phyloP scores from a whole-genome alignment of 768 basidiomycete species.

The Galerina sulciceps region DNA sequence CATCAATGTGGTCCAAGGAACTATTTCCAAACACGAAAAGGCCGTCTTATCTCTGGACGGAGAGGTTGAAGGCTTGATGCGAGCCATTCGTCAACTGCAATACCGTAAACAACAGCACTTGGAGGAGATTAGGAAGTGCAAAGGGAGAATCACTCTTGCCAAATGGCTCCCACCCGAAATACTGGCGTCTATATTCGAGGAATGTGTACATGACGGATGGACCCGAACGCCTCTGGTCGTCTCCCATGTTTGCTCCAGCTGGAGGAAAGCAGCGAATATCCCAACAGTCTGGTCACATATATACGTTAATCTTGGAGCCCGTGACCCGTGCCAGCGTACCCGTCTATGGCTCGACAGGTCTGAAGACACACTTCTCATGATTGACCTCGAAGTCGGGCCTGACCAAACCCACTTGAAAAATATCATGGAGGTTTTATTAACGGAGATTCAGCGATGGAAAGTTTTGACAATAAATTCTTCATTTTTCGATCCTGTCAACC shows the following conservation, averaged over 20 bases:
- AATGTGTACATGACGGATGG: slow-evolving; percentile 54
- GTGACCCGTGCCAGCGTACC: slow-evolving; percentile 44
- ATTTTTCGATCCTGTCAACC: slow-evolving; percentile 40
- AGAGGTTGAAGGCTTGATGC: slow-evolving; percentile 45
- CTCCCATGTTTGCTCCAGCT: slow-evolving; percentile 63
- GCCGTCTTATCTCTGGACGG: slow-evolving; percentile 44
- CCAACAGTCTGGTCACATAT: slow-evolving; percentile 65
- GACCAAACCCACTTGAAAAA: slow-evolving; percentile 31
- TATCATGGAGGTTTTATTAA: slow-evolving; percentile 45
- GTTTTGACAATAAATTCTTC: slow-evolving; percentile 43
- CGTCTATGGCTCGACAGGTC: slow-evolving; percentile 57
- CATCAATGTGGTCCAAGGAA: slow-evolving; percentile 18
- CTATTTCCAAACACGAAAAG: slow-evolving; percentile 41
- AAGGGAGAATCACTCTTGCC: slow-evolving; percentile 56
- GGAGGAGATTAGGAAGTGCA: slow-evolving; percentile 45
- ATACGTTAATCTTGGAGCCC: slow-evolving; percentile 51
- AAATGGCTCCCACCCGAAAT: slow-evolving; percentile 60
- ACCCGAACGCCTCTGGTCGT: slow-evolving; percentile 55
- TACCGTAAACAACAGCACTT: slow-evolving; percentile 45
- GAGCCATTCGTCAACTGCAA: slow-evolving; percentile 44
- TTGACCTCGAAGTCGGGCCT: slow-evolving; percentile 45
- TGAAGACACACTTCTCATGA: slow-evolving; percentile 42
- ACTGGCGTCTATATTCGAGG: slow-evolving; percentile 56
- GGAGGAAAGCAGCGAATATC: slow-evolving; percentile 55
- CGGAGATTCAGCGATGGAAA: slow-evolving; percentile 46